Percentiles rank a stretch among this genome's conserved stretches.
Conservation (phyloP, 2,329 filamentous ascomycete genomes). For the Verticillium zaregamsianum region DNA sequence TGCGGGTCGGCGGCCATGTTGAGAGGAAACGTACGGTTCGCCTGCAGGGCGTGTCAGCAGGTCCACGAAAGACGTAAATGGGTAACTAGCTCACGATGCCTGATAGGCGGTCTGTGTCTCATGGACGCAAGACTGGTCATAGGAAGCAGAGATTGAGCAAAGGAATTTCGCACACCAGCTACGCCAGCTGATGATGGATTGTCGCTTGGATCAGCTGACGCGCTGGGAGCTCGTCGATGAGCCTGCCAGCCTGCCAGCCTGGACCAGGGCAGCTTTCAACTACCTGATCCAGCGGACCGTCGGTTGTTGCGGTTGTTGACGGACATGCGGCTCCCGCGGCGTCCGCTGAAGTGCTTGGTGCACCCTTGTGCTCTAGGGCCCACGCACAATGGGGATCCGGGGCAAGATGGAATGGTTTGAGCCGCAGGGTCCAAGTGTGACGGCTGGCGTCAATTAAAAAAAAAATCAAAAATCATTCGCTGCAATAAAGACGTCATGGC, state of each 20-base stretch:
- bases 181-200: background rate
- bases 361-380: background rate
- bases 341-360: background rate
- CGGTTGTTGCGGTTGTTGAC: background rate
- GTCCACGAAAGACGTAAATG: background rate
- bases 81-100: background rate
- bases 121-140: background rate
- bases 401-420: background rate
- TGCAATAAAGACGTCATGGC: background rate
- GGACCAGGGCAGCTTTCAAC: background rate
- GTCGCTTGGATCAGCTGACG: too few species aligned
- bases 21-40: background rate
- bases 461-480: background rate
- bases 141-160: too few species aligned
- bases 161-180: too few species aligned
- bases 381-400: background rate
- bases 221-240: background rate
- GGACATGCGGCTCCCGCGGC: background rate
- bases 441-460: background rate
- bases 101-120: background rate
- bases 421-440: background rate
- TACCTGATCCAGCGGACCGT: background rate
- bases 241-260: too few species aligned
- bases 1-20: background rate
- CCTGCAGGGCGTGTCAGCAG: background rate